Base-by-base conservation (phyloP, 1,284 basidiomycete species). In the Ustilago xerochloae region DNA sequence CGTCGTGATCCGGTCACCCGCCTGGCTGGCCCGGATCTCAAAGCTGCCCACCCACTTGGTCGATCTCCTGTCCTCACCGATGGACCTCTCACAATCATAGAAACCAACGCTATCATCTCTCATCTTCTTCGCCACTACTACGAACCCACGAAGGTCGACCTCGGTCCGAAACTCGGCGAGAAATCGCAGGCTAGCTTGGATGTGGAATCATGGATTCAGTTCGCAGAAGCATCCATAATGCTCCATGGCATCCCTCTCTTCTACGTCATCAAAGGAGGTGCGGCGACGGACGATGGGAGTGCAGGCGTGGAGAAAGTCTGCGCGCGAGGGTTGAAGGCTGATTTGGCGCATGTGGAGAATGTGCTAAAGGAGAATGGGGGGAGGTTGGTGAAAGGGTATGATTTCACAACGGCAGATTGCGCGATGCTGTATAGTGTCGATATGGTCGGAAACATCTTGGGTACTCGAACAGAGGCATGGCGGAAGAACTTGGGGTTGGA, bases 361-460 rank as follows among this genome's bases (percentile, higher is more conserved):
- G 43, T 20, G n/a, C 32, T 73, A 6, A 16, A n/a, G 20, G 43
- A 46, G 55, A 64, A 73, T 41, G 16, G 32, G 1, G 70, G 70
- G 0, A 29, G 30, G 28, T 30, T 73, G 45, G 59, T 73, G 12
- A 54, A 46, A 12, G 65, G 65, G 4, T 53, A 41, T 18, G 56
- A 51, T 2, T 67, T 63, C 20, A 63, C 70, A 6, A 59, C 55
- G 8, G 69, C 69, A 2, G 64, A 73, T n/a, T 73, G 70, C 45
- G 64, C 70, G 1, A 68, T 68, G 64, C 20, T 61, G 39, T 63
- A 64, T 54, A 64, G 70, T 29, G 49, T 73, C 4, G 70, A 73
- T 22, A 50, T 68, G 45, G n/a, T 64, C 1, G 33, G 30, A 8
- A 53, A 64, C 15, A 49, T 73, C 15, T 18, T 73, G n/a, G 39